Conservation (phyloP, 2,329 filamentous ascomycete genomes). For the Aspergillus amoenus region DNA sequence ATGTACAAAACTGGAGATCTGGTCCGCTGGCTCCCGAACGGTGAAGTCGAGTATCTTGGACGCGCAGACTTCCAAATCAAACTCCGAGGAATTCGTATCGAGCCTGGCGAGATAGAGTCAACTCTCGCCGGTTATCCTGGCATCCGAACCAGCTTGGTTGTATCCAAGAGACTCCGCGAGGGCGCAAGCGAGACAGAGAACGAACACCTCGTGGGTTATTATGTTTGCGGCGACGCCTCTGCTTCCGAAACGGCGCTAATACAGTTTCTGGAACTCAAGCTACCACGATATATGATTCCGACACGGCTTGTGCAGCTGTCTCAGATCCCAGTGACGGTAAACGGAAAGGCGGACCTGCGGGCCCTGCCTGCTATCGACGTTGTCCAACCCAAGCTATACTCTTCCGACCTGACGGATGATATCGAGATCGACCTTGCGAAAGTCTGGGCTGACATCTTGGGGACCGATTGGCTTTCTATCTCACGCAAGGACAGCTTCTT, state of each 20-base stretch:
- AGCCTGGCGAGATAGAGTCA: constrained; percentile 88
- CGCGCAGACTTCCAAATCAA: constrained; percentile 88
- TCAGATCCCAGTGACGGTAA: background rate
- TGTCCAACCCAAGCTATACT: background rate
- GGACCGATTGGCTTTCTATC: background rate
- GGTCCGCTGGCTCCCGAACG: constrained; percentile 31
- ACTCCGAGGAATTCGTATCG: constrained; percentile 92
- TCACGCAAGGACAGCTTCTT: background rate
- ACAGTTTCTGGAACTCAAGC: background rate
- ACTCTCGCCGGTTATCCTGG: constrained; percentile 65
- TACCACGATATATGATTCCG: background rate
- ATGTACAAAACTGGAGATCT: background rate
- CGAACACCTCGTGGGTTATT: background rate
- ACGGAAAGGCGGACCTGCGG: background rate
- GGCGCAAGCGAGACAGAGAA: background rate
- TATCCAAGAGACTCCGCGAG: background rate
- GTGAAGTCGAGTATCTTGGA: constrained; percentile 74
- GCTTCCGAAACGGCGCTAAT: background rate
- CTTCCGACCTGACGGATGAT: background rate
- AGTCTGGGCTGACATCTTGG: background rate
- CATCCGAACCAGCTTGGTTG: background rate
- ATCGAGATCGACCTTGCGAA: background rate
- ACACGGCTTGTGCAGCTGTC: background rate
- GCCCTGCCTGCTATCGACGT: background rate
- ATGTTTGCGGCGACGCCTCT: background rate